These are phyloP conservation scores for Omphalea diandra DNA, from an alignment of 441 rosid species.

Conservation along the genomic window DNA sequence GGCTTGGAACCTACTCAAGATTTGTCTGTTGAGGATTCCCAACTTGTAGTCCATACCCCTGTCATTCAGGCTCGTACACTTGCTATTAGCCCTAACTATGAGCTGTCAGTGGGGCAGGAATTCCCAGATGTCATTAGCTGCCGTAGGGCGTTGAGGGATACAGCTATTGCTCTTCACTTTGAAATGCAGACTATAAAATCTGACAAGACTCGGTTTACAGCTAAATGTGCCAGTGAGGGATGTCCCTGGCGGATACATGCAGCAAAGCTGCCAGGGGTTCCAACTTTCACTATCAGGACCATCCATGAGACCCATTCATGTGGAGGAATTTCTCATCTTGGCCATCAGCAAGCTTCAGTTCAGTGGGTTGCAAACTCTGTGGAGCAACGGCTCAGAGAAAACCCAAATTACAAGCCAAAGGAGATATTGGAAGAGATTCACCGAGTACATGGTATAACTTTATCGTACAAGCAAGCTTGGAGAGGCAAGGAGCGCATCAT, in stretches of 20 bases:
- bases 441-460: constrained; percentile 81
- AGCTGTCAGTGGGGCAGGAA: constrained; percentile 85
- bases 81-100: constrained; percentile 45
- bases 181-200: constrained; percentile 95
- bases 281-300: constrained; percentile 91
- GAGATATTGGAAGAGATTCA: constrained; percentile 97
- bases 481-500: constrained; percentile 95
- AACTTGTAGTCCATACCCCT: constrained; percentile 40
- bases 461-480: constrained; percentile 99
- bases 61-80: constrained; percentile 71
- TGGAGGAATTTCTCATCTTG: constrained; percentile 93
- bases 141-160: constrained; percentile 87
- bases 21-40: constrained; percentile 36
- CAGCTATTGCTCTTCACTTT: constrained; percentile 93
- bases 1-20: constrained; percentile 41
- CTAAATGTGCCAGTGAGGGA: constrained; percentile 90
- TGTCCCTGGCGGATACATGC: constrained; percentile 98
- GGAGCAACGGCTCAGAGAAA: constrained; percentile 84
- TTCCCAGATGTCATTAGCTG: constrained; percentile 95
- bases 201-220: constrained; percentile 91
- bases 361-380: constrained; percentile 97
- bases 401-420: constrained; percentile 91
- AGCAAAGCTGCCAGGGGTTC: constrained; percentile 93
- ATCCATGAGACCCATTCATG: constrained; percentile 77
- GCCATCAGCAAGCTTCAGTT: constrained; percentile 97